Evolutionary conservation across 169 alveolate species (phyloP).

Genomic region (Eimeria praecox): DNA sequence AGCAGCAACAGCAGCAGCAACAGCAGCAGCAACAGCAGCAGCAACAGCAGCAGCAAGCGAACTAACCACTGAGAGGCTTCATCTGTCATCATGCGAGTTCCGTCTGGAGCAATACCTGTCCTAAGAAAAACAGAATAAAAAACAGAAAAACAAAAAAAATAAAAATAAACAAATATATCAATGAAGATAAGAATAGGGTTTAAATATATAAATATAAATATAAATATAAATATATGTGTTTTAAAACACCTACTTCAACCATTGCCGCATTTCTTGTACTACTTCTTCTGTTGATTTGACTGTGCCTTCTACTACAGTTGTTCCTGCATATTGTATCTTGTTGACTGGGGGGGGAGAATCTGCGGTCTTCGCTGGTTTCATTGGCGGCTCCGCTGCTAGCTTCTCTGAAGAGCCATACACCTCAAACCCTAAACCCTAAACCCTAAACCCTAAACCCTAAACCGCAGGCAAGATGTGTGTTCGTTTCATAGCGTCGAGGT

Average conservation of each 20-base stretch:
- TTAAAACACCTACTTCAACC: conserved; percentile 79
- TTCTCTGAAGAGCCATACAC: conserved; percentile 10
- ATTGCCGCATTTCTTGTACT: conserved; percentile 72
- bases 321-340: conserved; percentile 41
- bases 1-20: background rate
- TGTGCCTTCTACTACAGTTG: conserved; percentile 22
- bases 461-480: background rate
- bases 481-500: too few species aligned
- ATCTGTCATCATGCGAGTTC: conserved; percentile 86
- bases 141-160: too few species aligned
- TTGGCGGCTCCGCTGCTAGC: background rate
- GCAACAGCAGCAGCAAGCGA: background rate
- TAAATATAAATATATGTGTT: too few species aligned
- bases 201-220: too few species aligned
- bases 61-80: conserved; percentile 85
- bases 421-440: background rate
- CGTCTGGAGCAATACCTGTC: conserved; percentile 87
- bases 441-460: conserved; percentile 8
- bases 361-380: background rate
- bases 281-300: conserved; percentile 77
- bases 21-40: background rate
- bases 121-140: too few species aligned
- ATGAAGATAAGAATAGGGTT: background rate
- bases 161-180: too few species aligned
- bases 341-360: background rate